These are phyloP conservation scores for Filosporella fistucella DNA, from an alignment of 495 filamentous ascomycete genomes.

Conservation along the genomic window DNA sequence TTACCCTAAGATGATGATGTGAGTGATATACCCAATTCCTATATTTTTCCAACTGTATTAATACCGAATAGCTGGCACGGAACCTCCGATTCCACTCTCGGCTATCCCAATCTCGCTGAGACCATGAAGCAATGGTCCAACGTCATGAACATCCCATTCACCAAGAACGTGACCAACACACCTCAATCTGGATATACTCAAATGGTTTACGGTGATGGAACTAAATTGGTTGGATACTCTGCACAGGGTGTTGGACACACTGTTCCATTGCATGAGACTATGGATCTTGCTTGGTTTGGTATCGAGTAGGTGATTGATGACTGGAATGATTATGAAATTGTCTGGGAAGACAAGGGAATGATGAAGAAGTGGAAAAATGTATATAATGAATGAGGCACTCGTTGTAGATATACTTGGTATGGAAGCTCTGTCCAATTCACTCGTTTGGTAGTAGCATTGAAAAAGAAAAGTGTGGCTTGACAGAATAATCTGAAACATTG, in stretches of 20 bases:
- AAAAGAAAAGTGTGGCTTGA: no score
- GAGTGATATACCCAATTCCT: conserved; percentile 10
- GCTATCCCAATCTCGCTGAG: conserved; percentile 45
- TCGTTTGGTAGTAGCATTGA: no score
- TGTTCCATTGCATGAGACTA: conserved; percentile 37
- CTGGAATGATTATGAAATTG: no score
- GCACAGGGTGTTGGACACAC: conserved; percentile 44
- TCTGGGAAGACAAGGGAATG: no score
- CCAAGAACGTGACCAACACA: conserved; percentile 20
- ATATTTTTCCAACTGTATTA: conserved; percentile 3
- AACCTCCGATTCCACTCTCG: conserved; percentile 40
- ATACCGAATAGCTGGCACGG: conserved; percentile 39
- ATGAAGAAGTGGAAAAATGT: no score
- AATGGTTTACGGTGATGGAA: conserved; percentile 47
- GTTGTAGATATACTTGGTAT: no score
- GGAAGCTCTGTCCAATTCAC: no score
- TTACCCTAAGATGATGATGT: conserved; percentile 45
- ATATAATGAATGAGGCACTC: no score
- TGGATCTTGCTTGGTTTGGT: conserved; percentile 48
- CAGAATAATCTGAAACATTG: no score
- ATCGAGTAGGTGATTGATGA: conserved; percentile 29
- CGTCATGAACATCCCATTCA: conserved; percentile 24
- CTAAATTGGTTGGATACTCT: conserved; percentile 41
- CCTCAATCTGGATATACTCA: conserved; percentile 45
- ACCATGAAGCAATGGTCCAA: conserved; percentile 38